Base-by-base conservation (phyloP, 345 rosid species). In the Gossypium herbaceum region DNA sequence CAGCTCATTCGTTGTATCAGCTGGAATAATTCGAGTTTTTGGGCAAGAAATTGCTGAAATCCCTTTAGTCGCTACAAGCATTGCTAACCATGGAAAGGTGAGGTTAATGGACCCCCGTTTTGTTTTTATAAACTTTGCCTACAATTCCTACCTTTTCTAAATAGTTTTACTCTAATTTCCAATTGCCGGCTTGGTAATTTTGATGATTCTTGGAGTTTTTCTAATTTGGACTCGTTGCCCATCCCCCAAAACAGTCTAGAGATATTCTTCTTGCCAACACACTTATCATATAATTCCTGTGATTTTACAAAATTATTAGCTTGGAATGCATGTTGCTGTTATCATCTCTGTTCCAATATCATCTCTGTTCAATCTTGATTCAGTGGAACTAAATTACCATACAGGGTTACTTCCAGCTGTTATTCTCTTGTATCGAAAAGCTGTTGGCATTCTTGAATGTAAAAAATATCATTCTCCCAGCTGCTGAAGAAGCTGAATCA, bases 11-110 rank as follows among this genome's bases (percentile, higher is more conserved):
- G 92, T 95, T 22, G 98, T 91, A 62, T 90, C 98, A 1, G 89
- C 89, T 52, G 99, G 94, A 80, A 84, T 92, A 16, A 71, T 95
- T 15, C 81, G 98, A 70, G 83, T 95, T 45, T 91, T 93, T 80
- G 97, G 98, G 75, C 86, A 77, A 73, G 97, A 93, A 73, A 78
- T 88, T 81, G 98, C 99, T 68, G 99, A 95, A 81, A 88, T 95
- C 80, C 99, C 99, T 73, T 78, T 95, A 75, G 99, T 88, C 73
- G 98, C 99, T 20, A 95, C 99, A 27, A 86, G 89, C 73, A 76
- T 80, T 73, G 83, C 86, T 68, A 85, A 81, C 81, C 92, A 89
- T 59, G 97, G 96, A 60, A 88, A 86, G 94, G 99, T 90, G 73
- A 83, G 81, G 75, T 24, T 50, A 15, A 72, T 72, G 55, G 50